A percentile compares a stretch with the other conserved stretches of the same genome.
These are phyloP conservation scores for Calocera viscosa DNA, from an alignment of 768 basidiomycete species.

Conservation along the genomic window DNA sequence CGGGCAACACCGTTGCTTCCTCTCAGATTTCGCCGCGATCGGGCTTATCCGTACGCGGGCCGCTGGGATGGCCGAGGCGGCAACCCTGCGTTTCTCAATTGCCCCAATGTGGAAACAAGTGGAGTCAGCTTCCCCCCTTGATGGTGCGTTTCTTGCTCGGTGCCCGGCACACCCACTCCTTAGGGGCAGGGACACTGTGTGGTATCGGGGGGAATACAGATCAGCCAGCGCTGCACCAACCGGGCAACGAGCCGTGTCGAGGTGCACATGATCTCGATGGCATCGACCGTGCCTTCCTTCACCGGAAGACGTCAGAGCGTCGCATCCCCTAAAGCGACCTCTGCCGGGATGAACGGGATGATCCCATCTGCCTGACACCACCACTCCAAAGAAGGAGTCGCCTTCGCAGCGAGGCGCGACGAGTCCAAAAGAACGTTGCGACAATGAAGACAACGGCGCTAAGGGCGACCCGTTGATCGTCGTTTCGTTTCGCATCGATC, in stretches of 20 bases:
- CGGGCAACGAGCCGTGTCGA: background rate
- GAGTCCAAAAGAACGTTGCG: constrained; percentile 1
- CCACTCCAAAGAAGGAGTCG: background rate
- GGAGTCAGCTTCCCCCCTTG: background rate
- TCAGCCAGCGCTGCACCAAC: background rate
- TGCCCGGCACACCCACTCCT: background rate
- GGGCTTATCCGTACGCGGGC: background rate
- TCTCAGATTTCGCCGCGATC: background rate
- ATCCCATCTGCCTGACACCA: background rate
- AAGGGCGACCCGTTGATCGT: background rate
- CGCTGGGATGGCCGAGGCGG: background rate
- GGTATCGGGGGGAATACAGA: background rate
- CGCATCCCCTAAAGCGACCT: background rate
- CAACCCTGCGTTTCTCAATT: background rate
- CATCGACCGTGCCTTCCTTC: background rate
- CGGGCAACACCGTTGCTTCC: background rate
- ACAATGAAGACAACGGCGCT: constrained; percentile 7
- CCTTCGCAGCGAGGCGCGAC: constrained; percentile 5
- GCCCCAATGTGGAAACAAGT: background rate
- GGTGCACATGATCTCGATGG: background rate
- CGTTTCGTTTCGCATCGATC: background rate
- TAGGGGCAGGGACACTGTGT: background rate
- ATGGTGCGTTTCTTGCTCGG: background rate
- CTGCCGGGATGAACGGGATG: background rate
- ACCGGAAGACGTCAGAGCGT: background rate